phyloP scores from a whole-genome alignment of 2,329 filamentous ascomycete species.

The Aspergillus ruber region DNA sequence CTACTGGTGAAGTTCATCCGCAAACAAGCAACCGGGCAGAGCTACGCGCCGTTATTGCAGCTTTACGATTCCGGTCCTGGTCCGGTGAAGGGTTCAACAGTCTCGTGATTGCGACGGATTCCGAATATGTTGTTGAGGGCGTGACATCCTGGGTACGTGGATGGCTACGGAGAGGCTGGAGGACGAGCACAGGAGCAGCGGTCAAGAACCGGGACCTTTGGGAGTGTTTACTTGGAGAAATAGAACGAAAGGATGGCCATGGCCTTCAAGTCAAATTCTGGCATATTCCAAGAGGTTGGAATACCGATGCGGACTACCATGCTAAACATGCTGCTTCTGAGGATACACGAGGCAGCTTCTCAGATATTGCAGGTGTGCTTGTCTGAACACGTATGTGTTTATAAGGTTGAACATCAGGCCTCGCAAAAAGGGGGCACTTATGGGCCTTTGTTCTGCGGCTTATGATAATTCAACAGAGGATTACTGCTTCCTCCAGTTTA shows the following conservation, averaged over 20 bases:
- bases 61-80: conserved; percentile 43
- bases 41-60: conserved; percentile 49
- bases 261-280: conserved; percentile 43
- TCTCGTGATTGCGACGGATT: conserved; percentile 51
- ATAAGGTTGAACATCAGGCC: neutral
- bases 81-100: conserved; percentile 34
- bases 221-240: conserved; percentile 41
- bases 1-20: conserved; percentile 28
- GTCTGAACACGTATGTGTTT: neutral
- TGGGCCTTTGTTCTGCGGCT: neutral
- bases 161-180: conserved; percentile 46
- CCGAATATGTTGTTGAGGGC: conserved; percentile 45
- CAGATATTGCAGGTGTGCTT: neutral
- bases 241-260: conserved; percentile 22
- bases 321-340: neutral
- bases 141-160: conserved; percentile 37
- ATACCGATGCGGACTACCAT: conserved; percentile 27
- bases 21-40: conserved; percentile 52
- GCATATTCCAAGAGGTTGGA: conserved; percentile 42
- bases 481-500: neutral
- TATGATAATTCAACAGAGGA: neutral
- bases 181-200: conserved; percentile 18
- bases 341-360: neutral
- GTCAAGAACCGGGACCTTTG: conserved; percentile 52
- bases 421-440: neutral